Evolutionary conservation across 2,329 filamentous ascomycete species (phyloP), one percentile per base, ranked within the genome.

Genomic region (Zymoseptoria pseudotritici): DNA sequence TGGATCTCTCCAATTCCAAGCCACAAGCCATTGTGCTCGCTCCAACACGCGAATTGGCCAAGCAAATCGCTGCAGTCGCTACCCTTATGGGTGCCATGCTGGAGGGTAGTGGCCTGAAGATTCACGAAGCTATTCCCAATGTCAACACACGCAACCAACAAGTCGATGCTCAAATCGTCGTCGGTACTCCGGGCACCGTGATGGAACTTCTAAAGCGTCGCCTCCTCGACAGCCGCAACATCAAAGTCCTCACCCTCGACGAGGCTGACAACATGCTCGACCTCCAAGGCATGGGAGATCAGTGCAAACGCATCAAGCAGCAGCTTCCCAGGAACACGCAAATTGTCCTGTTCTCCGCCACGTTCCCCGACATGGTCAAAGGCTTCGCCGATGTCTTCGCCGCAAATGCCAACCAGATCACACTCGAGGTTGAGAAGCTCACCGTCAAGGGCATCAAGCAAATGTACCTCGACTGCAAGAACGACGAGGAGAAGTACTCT

Each of bases 261-360:
- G 94, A 99, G 78, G 94, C 94, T 59, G 94, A 99, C 78, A 97
- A 97, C 78, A 99, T 99, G 94, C 80, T 99, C 61, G 94, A 97
- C 72, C 88, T 93, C 76, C 91, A 96, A 76, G 93, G 94, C 56
- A 81, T 99, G 58, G 94, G 94, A 56, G 94, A 97, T 61, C 94
- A 99, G 77, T 97, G 93, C 75, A 84, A 91, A 68, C 86, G 92
- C 66, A 90, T 97, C 68, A 96, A 95, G 79, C 76, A 77, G 11
- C 80, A 90, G 72, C 80, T 97, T 1, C 90, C 89, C 0, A 83
- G 81, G 63, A 78, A 79, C 10, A 83, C 90, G n/a, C 94, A 99
- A 75, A 87, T 93, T 49, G 88, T 97, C 4, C 84, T 99, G 1
- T 99, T 99, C 77, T 99, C 94, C 2, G 94, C 94, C 31, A 99